phyloP scores from a whole-genome alignment of 495 filamentous ascomycete species.

The Rhizodiscina lignyota region DNA sequence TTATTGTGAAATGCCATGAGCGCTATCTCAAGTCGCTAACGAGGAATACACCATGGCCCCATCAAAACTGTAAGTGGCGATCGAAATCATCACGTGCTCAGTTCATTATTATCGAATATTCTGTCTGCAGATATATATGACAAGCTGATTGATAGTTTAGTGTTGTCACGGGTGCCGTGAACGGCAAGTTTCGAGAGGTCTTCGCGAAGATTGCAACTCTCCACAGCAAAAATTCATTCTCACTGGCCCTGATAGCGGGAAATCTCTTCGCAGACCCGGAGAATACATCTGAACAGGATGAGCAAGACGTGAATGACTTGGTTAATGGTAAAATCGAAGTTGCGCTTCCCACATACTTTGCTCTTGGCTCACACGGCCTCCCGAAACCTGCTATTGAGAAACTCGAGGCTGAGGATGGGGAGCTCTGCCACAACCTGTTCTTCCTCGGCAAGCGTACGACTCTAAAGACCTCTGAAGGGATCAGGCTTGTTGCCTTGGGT shows the following conservation, averaged over 20 bases:
- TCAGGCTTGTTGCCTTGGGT: slow-evolving; percentile 68
- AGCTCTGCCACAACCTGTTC: slow-evolving; percentile 75
- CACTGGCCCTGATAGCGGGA: slow-evolving; percentile 67
- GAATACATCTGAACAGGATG: slow-evolving; percentile 24
- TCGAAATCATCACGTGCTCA: too few species aligned
- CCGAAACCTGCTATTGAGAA: slow-evolving; percentile 51
- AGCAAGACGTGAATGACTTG: slow-evolving; percentile 43
- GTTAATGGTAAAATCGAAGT: slow-evolving; percentile 53
- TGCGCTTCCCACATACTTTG: slow-evolving; percentile 76
- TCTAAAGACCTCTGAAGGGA: slow-evolving; percentile 76
- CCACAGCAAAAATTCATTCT: slow-evolving; percentile 71
- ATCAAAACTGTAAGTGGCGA: too few species aligned
- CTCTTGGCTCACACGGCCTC: slow-evolving; percentile 48
- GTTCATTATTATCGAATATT: too few species aligned
- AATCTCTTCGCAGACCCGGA: slow-evolving; percentile 46
- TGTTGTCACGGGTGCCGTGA: slow-evolving; percentile 62
- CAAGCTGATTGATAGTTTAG: too few species aligned
- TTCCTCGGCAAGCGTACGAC: slow-evolving; percentile 72
- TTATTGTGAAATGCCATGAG: too few species aligned
- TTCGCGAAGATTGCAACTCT: slow-evolving; percentile 66
- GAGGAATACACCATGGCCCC: too few species aligned
- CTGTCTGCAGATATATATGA: too few species aligned
- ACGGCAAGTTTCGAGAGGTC: slow-evolving; percentile 52
- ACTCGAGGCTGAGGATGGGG: slow-evolving; percentile 49
- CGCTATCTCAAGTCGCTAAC: too few species aligned